Evolutionary conservation across 148 eudicot species (phyloP), one percentile per base, ranked within the genome.

Genomic region (Nepenthes gracilis): DNA sequence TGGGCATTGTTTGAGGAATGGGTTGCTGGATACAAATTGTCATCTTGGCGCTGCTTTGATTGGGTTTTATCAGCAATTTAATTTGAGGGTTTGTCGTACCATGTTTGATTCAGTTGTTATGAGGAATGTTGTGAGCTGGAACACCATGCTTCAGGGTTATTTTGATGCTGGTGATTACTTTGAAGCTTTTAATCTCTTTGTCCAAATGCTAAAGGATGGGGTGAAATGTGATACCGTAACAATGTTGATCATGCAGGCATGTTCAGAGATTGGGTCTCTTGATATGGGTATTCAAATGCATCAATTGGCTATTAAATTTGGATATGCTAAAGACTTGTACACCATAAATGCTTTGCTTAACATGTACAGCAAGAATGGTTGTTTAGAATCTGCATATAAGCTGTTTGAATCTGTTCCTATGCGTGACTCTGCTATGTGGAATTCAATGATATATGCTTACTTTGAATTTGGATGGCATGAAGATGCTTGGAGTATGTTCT

Each of bases 1-100:
- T 71, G 77, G 85, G 64, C 80, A 71, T 74, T 74, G 79, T 64
- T 64, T 80, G 69, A 80, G 85, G 67, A 76, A 69, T 63, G 76
- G 83, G 12, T 48, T 77, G 56, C 68, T 73, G 33, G 63, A 76
- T 62, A 72, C 70, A 32, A 65, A 47, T 70, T 68, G 4, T 68
- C 69, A 81, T 66, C 68, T 78, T 61, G 78, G 74, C 53, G 70
- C 78, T 62, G 72, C 83, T 69, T 69, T 78, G 34, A 38, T 78
- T 53, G 83, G 78, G 51, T 78, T 81, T 57, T 81, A 78, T 64
- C 51, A 52, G 40, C 73, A 62, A 62, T 81, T 81, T 35, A 64
- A 67, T 54, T 63, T 59, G 70, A 60, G 58, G 36, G 66, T 54
- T 63, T 61, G 75, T 36, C 48, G 56, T 40, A 59, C 34, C 40